phyloP scores from a whole-genome alignment of 202 grass and related monocot genomes.

The Panicum hallii region DNA sequence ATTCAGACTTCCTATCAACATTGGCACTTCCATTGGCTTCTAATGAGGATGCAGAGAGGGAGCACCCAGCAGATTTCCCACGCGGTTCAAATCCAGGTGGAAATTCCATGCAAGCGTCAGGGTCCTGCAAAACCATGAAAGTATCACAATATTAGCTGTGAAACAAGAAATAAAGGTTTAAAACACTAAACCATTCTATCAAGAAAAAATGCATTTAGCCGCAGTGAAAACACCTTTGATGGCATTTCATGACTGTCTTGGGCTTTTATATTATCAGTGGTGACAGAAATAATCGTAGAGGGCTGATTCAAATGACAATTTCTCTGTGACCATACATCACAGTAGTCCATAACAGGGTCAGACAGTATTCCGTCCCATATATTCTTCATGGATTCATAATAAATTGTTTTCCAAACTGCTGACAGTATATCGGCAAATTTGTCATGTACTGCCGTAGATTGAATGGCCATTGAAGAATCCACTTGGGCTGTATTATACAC shows the following conservation, averaged over 20 bases:
- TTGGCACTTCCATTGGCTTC: no score
- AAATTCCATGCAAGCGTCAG: slow-evolving; percentile 45
- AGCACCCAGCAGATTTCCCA: slow-evolving; percentile 23
- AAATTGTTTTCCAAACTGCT: slow-evolving; percentile 59
- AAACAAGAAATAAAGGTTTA: slow-evolving; percentile 22
- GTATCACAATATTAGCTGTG: slow-evolving; percentile 19
- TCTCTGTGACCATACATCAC: slow-evolving; percentile 67
- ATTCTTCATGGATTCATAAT: slow-evolving; percentile 85
- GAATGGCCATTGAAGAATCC: slow-evolving; percentile 43
- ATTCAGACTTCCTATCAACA: no score
- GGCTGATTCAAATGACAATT: slow-evolving; percentile 43
- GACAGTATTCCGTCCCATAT: slow-evolving; percentile 65
- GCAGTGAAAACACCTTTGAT: slow-evolving; percentile 46
- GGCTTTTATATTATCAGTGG: slow-evolving; percentile 37
- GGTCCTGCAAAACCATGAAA: slow-evolving; percentile 48
- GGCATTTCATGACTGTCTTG: slow-evolving; percentile 45
- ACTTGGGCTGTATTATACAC: slow-evolving; percentile 29
- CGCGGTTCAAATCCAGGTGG: slow-evolving; percentile 62
- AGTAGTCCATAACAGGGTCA: slow-evolving; percentile 67
- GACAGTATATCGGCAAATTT: slow-evolving; percentile 60
- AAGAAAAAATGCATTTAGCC: slow-evolving; percentile 41
- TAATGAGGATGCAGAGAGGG: no score
- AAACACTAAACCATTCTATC: slow-evolving; percentile 22
- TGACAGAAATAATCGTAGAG: slow-evolving; percentile 35
- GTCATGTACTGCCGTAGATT: slow-evolving; percentile 35